Percentiles rank a stretch among this genome's conserved stretches.
Evolutionary conservation across 495 filamentous ascomycete genomes (phyloP).

Genomic region (Podospora pseudocomata): DNA sequence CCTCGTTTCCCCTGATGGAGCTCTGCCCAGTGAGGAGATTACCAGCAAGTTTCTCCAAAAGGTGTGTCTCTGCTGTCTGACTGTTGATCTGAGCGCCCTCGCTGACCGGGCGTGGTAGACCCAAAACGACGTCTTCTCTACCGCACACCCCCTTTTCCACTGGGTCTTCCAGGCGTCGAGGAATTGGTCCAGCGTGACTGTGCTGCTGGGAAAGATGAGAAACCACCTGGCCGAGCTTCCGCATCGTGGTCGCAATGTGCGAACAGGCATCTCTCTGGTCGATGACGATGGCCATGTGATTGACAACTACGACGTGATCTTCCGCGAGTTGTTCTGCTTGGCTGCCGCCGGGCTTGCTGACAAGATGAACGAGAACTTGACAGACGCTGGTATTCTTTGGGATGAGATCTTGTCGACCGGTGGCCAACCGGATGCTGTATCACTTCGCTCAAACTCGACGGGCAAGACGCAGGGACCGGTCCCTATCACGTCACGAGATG

Average conservation of each 20-base stretch:
- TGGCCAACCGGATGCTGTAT: conserved; percentile 8
- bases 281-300: conserved; percentile 46
- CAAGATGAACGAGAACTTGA: conserved; percentile 57
- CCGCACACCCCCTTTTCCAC: conserved; percentile 75
- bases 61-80: conserved; percentile 17
- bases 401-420: conserved; percentile 72
- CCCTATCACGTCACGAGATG: not conserved
- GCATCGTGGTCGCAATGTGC: conserved; percentile 21
- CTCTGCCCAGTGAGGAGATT: conserved; percentile 77
- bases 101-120: conserved; percentile 32
- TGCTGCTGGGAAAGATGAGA: conserved; percentile 67
- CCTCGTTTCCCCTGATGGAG: conserved; percentile 74
- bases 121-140: conserved; percentile 72
- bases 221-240: conserved; percentile 49
- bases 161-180: conserved; percentile 81
- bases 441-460: conserved; percentile 9
- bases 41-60: conserved; percentile 72
- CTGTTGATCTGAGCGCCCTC: conserved; percentile 21
- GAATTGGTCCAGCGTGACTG: conserved; percentile 66
- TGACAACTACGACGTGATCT: conserved; percentile 67
- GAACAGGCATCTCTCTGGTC: conserved; percentile 34
- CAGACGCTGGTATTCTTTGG: conserved; percentile 69
- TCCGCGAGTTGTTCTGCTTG: conserved; percentile 84
- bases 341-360: conserved; percentile 70
- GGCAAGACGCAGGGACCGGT: not conserved